Evolutionary conservation across 805 yeast genomes (phyloP), one percentile per base, ranked within the genome.

Genomic region (Helenozyma rhizophorensis): DNA sequence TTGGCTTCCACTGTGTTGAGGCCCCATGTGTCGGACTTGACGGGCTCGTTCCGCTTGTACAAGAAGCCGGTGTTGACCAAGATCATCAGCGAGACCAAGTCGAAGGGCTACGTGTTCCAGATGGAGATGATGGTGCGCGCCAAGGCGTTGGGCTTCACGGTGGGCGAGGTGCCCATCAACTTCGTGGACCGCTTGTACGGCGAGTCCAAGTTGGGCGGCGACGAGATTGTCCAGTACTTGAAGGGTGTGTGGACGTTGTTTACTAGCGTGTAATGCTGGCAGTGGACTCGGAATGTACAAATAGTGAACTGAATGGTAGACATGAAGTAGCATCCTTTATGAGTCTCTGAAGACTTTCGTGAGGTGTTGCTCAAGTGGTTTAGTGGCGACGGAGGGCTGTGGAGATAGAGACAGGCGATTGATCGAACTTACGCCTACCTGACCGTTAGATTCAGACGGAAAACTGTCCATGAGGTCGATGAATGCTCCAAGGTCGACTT

Each of bases 51-150:
- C 70, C 73, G 88, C 54, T 70, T 82, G 45, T 82, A 83, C 67
- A 80, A 80, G 57, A 82, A 80, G 57, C 75, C 70, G 4, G 88
- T 72, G 2, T 68, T 82, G 55, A 73, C 76, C 41, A 74, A 77
- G 51, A 72, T 83, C 43, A 83, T 82, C 43, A 73, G 65, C 30
- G 82, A 70, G 37, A 81, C 89, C 29, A 70, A 74, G 52, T 76
- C 84, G 23, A 82, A 83, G 62, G 90, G 90, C 32, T 82, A 83
- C 49, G 90, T 83, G 25, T 82, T 82, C 75, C 90, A 82, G 63
- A 82, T 82, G 90, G 90, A 82, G 61, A 81, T 82, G 88, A 80
- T 82, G 76, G 90, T 82, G 15, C 74, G 90, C 46, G 90, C 90
- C 25, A 72, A 84, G 53, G 67, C 80, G n/a, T 61, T 79, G 54